These are phyloP conservation scores for Pogostemon cablin DNA, from an alignment of 257 asterid genomes.

Conservation along the genomic window DNA sequence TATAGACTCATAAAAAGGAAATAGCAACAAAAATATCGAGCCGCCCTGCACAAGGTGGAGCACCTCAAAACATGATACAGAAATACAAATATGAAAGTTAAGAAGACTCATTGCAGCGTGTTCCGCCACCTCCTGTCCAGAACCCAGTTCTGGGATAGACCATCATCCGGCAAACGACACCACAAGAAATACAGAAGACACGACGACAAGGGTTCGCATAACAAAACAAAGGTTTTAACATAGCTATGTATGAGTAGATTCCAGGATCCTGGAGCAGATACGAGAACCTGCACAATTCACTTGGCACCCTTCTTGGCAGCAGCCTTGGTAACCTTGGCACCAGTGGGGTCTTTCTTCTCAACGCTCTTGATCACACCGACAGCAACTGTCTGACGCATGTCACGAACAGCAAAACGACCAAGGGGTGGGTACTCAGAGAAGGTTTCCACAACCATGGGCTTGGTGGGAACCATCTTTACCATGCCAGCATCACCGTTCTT, in stretches of 20 bases:
- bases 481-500: constrained; percentile 68
- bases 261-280: neutral
- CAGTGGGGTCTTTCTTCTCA: constrained; percentile 58
- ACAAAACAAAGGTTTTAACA: neutral
- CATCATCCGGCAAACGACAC: constrained; percentile 27
- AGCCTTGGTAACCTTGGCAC: constrained; percentile 67
- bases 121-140: constrained; percentile 48
- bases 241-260: neutral
- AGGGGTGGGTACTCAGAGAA: constrained; percentile 54
- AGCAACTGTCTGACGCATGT: constrained; percentile 62
- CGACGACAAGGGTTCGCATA: neutral
- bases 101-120: too few relatives aligned
- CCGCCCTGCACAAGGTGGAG: neutral
- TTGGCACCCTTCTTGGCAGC: constrained; percentile 58
- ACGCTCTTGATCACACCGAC: constrained; percentile 54
- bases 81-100: too few relatives aligned
- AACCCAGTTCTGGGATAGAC: constrained; percentile 43
- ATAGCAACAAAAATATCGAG: neutral
- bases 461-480: constrained; percentile 60
- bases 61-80: neutral
- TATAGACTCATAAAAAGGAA: neutral
- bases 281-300: constrained; percentile 26
- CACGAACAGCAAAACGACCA: constrained; percentile 60
- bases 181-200: neutral
- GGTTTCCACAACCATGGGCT: constrained; percentile 63